Conservation (phyloP, 305 asterid species). For the Fraxinus paxiana region DNA sequence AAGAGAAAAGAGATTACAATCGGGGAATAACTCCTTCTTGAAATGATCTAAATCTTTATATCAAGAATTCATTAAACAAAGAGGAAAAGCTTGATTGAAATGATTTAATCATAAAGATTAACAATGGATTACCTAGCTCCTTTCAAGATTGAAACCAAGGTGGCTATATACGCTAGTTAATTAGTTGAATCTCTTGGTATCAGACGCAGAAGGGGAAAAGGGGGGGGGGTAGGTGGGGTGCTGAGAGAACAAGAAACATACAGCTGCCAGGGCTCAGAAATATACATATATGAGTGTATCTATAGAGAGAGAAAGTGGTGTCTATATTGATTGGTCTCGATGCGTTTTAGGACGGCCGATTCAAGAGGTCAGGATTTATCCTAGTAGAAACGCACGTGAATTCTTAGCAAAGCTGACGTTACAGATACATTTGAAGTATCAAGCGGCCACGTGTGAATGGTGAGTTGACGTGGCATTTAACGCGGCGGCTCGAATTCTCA, state of each 20-base stretch:
- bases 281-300: background rate
- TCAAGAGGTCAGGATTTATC: background rate
- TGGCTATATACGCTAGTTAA: background rate
- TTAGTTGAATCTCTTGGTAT: background rate
- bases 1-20: background rate
- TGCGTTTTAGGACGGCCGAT: background rate
- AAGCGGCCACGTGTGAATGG: background rate
- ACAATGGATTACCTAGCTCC: background rate
- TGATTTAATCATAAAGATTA: background rate
- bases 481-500: constrained; percentile 28
- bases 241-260: background rate
- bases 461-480: constrained; percentile 20
- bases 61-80: background rate
- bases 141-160: background rate
- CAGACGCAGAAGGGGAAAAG: background rate
- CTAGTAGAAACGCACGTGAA: background rate
- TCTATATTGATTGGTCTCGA: background rate
- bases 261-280: background rate
- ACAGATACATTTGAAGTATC: background rate
- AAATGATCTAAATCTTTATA: background rate
- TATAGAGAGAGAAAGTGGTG: background rate
- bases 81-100: background rate
- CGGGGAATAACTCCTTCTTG: background rate
- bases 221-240: background rate
- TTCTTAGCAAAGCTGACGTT: background rate